Base-by-base conservation (phyloP, 2,329 filamentous ascomycete species). In the Colletotrichum melonis region DNA sequence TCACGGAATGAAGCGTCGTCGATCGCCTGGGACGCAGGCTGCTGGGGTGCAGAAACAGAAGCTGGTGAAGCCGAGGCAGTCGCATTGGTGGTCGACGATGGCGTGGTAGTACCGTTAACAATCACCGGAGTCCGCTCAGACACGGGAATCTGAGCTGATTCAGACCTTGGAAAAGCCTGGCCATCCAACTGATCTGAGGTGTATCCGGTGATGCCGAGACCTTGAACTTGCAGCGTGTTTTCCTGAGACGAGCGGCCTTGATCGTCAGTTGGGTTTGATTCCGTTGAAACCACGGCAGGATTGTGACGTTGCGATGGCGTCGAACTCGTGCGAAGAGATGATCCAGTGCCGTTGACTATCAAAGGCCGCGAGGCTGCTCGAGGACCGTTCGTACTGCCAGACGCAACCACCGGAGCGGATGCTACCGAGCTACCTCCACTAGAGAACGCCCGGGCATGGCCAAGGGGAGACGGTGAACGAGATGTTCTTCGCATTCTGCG, bases 401-500 rank as follows among this genome's bases (percentile, higher is more conserved):
- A 85, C 1, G 85, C 80, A 0, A 81, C 80, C 2, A 84, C 81
- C 26, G 78, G 76, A n/a, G 85, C 76, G 2, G 86, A 81, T 0
- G 84, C 80, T 1, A 85, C 82, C 54, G 81, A 81, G 26, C 81
- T 84, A 4, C 82, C 84, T 0, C 81, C 77, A 0, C 26, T 54
- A 5, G 87, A 86, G 38, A 84, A 83, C 1, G 84, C 83, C 60
- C 87, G 84, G 56, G 82, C 79, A 71, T 89, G 88, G 4, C 88
- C 86, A 2, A 89, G 80, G 0, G 89, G 88, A 4, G 89, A 91
- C 14, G 88, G 89, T 5, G 89, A 91, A 16, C 88, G 84, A 2
- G 88, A 90, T 2, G 85, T 85, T 49, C 87, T 84, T 76, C 84
- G 85, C 79, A 89, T 89, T 52, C 88, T 82, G 28, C 86, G 83